Conservation (phyloP, 495 filamentous ascomycete species). For the Xylaria bambusicola region DNA sequence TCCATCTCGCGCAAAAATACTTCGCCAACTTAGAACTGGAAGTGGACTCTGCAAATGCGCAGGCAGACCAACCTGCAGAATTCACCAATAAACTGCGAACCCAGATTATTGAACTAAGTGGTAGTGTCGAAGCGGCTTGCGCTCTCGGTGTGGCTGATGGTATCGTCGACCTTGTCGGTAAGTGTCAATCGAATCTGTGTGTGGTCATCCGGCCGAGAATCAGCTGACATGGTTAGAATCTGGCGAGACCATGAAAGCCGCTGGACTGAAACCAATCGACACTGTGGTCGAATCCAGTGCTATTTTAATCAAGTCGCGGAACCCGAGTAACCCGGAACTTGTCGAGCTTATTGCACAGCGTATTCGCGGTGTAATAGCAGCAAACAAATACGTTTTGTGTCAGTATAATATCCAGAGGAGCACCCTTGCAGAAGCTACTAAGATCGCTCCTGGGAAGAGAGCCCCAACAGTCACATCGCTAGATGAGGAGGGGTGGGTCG, state of each 20-base stretch:
- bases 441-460: conserved; percentile 91
- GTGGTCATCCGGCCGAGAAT: background rate
- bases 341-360: conserved; percentile 79
- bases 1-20: conserved; percentile 74
- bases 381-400: conserved; percentile 90
- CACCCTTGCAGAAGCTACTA: conserved; percentile 64
- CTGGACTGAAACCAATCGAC: conserved; percentile 93
- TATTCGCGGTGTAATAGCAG: conserved; percentile 93
- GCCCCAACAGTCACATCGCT: conserved; percentile 87
- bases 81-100: conserved; percentile 61
- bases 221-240: conserved; percentile 64
- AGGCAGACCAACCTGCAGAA: conserved; percentile 6
- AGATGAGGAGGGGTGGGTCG: conserved; percentile 89
- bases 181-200: conserved; percentile 33
- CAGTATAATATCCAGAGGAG: conserved; percentile 87
- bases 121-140: conserved; percentile 95
- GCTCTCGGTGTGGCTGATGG: conserved; percentile 94
- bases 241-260: conserved; percentile 96
- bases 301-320: conserved; percentile 87
- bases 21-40: conserved; percentile 73
- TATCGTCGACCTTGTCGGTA: conserved; percentile 96
- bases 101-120: conserved; percentile 88
- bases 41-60: conserved; percentile 35
- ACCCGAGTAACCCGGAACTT: conserved; percentile 74
- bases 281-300: conserved; percentile 87